Conservation (phyloP, 208 protist genomes). For the Trypanosoma cruzi region DNA sequence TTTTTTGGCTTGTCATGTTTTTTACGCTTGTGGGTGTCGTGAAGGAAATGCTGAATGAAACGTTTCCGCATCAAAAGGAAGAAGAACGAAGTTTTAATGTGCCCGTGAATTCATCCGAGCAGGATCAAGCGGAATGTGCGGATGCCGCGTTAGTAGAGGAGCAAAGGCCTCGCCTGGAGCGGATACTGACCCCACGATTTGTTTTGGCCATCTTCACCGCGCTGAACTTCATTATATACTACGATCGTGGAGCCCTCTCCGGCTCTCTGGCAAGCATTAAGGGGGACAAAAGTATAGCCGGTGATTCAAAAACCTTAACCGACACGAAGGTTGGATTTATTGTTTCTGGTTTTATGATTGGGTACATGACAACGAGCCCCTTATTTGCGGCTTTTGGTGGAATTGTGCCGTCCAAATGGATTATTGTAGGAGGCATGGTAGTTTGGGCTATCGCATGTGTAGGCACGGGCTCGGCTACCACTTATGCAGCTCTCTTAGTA, state of each 20-base stretch:
- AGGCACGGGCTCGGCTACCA: constrained; percentile 38
- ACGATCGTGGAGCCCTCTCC: constrained; percentile 71
- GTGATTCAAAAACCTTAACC: constrained; percentile 19
- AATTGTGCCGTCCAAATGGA: constrained; percentile 31
- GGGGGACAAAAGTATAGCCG: constrained; percentile 34
- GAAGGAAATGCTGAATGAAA: background rate
- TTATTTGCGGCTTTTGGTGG: constrained; percentile 61
- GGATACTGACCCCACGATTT: constrained; percentile 29
- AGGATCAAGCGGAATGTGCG: background rate
- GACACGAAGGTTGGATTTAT: constrained; percentile 63
- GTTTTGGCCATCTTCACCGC: constrained; percentile 59
- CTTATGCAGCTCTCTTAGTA: constrained; percentile 57
- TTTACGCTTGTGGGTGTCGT: background rate
- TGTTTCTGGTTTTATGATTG: constrained; percentile 81
- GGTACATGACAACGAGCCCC: constrained; percentile 70
- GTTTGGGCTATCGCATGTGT: constrained; percentile 60
- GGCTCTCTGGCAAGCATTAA: constrained; percentile 49
- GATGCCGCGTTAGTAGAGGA: background rate
- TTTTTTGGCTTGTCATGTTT: background rate
- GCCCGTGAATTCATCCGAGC: background rate
- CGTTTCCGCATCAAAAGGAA: background rate
- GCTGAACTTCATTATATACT: constrained; percentile 86
- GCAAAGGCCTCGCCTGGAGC: constrained; percentile 1
- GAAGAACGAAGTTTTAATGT: background rate
- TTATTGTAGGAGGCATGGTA: constrained; percentile 65